These are phyloP conservation scores for Spiraea crenata DNA, from an alignment of 331 rosid genomes.

Conservation along the genomic window DNA sequence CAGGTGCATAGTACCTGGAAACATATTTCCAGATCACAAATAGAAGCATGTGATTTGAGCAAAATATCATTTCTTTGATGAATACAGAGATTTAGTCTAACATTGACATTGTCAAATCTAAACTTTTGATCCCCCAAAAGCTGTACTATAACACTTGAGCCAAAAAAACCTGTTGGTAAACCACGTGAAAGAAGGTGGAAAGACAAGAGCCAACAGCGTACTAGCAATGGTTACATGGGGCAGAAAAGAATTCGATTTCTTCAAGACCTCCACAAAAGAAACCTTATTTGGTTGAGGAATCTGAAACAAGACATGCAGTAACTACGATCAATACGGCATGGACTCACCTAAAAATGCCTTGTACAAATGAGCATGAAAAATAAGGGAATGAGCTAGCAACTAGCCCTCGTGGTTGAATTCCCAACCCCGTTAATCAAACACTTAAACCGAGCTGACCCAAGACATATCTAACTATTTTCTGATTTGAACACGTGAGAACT, in stretches of 20 bases:
- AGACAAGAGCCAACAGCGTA: constrained; percentile 71
- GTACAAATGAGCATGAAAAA: neutral
- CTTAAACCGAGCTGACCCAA: neutral
- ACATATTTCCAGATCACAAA: neutral
- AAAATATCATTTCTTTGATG: neutral
- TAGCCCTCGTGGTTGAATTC: no score
- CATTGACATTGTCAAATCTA: neutral
- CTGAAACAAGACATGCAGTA: constrained; percentile 38
- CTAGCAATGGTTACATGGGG: constrained; percentile 82
- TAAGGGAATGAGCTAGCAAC: no score
- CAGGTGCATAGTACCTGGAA: constrained; percentile 91
- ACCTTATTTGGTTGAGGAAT: constrained; percentile 29
- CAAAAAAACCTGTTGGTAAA: constrained; percentile 79
- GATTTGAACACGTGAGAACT: neutral
- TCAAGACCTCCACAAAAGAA: constrained; percentile 50
- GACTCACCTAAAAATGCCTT: constrained; percentile 1
- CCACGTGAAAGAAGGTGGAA: constrained; percentile 93
- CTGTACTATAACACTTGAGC: neutral
- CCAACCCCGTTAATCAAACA: no score
- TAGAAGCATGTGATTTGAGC: neutral
- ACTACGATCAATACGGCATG: constrained; percentile 14
- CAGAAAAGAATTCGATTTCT: constrained; percentile 71
- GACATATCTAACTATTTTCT: no score
- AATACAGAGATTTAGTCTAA: neutral
- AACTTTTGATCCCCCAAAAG: neutral